phyloP scores from a whole-genome alignment of 129 eudicot genomes.

The Escallonia herrerae region DNA sequence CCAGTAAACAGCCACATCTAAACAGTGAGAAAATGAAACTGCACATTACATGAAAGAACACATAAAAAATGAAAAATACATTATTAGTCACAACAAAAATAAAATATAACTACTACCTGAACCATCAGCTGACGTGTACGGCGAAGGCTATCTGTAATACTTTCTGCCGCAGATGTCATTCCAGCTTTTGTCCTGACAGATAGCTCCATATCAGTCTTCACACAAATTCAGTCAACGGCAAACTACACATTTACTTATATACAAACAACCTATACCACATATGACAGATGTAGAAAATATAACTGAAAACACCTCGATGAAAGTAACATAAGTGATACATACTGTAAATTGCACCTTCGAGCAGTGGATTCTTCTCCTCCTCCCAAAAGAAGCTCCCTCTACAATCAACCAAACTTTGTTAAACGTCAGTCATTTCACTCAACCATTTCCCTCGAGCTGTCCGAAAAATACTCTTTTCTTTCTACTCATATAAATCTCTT shows the following conservation, averaged over 20 bases:
- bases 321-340: slow-evolving; percentile 25
- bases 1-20: slow-evolving; percentile 34
- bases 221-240: background rate
- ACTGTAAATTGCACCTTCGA: slow-evolving; percentile 92
- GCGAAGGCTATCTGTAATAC: slow-evolving; percentile 94
- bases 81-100: background rate
- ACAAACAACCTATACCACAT: slow-evolving; percentile 4
- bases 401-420: slow-evolving; percentile 9
- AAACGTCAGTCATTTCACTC: too few relatives aligned
- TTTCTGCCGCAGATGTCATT: slow-evolving; percentile 97
- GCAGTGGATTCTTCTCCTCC: slow-evolving; percentile 92
- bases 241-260: too few relatives aligned
- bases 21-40: slow-evolving; percentile 2
- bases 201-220: background rate
- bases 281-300: slow-evolving; percentile 3
- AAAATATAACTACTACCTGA: slow-evolving; percentile 43
- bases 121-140: slow-evolving; percentile 92
- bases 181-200: slow-evolving; percentile 86
- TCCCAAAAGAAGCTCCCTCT: slow-evolving; percentile 96
- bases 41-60: background rate
- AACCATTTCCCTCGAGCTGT: background rate
- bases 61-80: background rate
- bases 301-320: background rate
- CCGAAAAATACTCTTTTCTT: too few relatives aligned
- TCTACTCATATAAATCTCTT: too few relatives aligned